These are phyloP conservation scores for Trichoderma erinaceum DNA, from an alignment of 495 filamentous ascomycete genomes.

Conservation along the genomic window DNA sequence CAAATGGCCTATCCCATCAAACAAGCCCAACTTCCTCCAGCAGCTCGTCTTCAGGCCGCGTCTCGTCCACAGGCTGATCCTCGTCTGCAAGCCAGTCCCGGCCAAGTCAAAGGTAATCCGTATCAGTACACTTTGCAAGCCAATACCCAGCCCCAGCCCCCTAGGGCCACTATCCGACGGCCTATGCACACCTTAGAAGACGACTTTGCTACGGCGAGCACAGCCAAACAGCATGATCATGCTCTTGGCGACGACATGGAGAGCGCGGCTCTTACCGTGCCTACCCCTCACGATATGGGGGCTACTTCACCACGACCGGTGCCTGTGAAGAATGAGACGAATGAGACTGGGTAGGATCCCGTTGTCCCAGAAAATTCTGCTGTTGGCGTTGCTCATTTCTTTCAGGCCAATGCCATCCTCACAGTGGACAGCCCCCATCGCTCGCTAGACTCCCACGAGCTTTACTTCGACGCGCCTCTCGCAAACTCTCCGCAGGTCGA, in stretches of 20 bases:
- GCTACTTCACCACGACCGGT: not conserved
- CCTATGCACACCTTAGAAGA: not conserved
- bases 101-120: too few species aligned
- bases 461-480: not conserved
- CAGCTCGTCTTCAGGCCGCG: too few species aligned
- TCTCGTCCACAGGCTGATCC: too few species aligned
- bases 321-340: not conserved
- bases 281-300: not conserved
- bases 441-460: not conserved
- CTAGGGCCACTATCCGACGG: not conserved
- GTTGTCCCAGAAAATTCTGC: not conserved
- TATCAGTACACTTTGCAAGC: not conserved
- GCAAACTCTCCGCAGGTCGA: not conserved
- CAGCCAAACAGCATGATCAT: not conserved
- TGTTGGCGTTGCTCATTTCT: constrained; percentile 11
- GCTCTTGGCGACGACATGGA: not conserved
- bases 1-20: not conserved
- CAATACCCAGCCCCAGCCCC: not conserved
- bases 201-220: not conserved
- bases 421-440: not conserved
- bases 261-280: not conserved
- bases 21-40: not conserved
- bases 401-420: not conserved
- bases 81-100: too few species aligned
- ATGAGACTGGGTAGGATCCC: not conserved